phyloP scores from a whole-genome alignment of 2,329 filamentous ascomycete genomes.

The Blastomyces percursus region DNA sequence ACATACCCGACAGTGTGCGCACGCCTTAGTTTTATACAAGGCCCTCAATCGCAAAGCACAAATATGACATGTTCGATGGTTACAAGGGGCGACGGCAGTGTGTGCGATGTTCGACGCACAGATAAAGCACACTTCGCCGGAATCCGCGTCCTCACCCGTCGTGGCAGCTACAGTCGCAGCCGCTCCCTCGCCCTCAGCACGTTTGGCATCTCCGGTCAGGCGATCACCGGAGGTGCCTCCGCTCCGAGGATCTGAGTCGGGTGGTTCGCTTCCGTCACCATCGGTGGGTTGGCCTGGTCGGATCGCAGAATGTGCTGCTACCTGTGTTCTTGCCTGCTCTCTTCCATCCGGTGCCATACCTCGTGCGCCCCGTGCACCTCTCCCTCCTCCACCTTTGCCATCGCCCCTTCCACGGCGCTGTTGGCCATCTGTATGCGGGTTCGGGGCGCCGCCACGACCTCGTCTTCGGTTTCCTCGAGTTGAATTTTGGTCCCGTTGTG shows the following conservation, averaged over 20 bases:
- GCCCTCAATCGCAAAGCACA: constrained; percentile 84
- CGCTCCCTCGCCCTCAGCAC: constrained; percentile 23
- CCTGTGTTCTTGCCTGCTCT: constrained; percentile 13
- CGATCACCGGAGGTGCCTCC: constrained; percentile 36
- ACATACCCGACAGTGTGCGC: constrained; percentile 84
- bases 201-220: constrained; percentile 39
- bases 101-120: constrained; percentile 85
- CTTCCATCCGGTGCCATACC: constrained; percentile 5
- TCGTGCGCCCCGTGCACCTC: constrained; percentile 6
- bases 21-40: constrained; percentile 91
- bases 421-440: constrained; percentile 21
- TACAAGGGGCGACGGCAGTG: constrained; percentile 82
- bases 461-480: constrained; percentile 34
- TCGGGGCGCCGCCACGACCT: constrained; percentile 31
- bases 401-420: constrained; percentile 8
- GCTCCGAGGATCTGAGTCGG: constrained; percentile 25
- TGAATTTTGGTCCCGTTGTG: constrained; percentile 30
- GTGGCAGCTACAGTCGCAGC: constrained; percentile 8
- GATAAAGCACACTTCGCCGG: constrained; percentile 89
- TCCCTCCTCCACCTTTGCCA: constrained; percentile 7
- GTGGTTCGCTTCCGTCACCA: constrained; percentile 31
- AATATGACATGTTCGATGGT: constrained; percentile 93
- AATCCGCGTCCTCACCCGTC: constrained; percentile 44
- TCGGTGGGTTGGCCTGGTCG: constrained; percentile 12
- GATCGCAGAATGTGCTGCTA: neutral